Percentiles rank a stretch among this genome's conserved stretches.
Conservation (phyloP, 345 rosid species). For the Geranium brycei region DNA sequence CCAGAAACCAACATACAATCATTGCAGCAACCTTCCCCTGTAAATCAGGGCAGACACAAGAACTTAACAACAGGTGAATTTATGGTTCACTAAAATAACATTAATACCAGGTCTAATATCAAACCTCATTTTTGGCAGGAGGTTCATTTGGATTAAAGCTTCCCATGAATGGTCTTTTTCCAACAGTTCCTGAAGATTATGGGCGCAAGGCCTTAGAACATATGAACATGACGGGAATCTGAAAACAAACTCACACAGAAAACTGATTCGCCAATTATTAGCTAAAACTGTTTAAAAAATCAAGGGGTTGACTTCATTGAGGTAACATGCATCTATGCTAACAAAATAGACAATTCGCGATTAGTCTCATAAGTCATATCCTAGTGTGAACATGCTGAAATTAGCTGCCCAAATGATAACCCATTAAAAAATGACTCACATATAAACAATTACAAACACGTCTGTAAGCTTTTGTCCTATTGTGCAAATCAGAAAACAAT, state of each 20-base stretch:
- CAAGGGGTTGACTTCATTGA: no score
- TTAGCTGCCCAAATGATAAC: no score
- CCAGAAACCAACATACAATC: constrained; percentile 67
- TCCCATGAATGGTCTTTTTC: constrained; percentile 12
- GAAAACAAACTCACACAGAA: no score
- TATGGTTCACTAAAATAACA: not conserved
- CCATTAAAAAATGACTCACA: no score
- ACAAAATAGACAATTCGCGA: no score
- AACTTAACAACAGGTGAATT: not conserved
- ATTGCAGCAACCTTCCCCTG: constrained; percentile 65
- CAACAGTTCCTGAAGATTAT: constrained; percentile 9
- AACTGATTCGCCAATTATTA: not conserved
- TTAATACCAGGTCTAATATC: not conserved
- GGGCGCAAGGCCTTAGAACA: not conserved
- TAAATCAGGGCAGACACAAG: not conserved
- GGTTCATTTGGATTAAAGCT: constrained; percentile 5
- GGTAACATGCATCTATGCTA: no score
- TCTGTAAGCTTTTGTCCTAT: no score
- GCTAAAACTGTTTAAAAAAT: no score
- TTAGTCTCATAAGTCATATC: no score
- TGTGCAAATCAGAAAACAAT: no score
- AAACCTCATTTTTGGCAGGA: constrained; percentile 26
- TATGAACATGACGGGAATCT: not conserved
- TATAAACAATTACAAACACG: no score
- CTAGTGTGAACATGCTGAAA: no score